Evolutionary conservation across 768 basidiomycete species (phyloP).

Genomic region (Lyophyllum semitale): DNA sequence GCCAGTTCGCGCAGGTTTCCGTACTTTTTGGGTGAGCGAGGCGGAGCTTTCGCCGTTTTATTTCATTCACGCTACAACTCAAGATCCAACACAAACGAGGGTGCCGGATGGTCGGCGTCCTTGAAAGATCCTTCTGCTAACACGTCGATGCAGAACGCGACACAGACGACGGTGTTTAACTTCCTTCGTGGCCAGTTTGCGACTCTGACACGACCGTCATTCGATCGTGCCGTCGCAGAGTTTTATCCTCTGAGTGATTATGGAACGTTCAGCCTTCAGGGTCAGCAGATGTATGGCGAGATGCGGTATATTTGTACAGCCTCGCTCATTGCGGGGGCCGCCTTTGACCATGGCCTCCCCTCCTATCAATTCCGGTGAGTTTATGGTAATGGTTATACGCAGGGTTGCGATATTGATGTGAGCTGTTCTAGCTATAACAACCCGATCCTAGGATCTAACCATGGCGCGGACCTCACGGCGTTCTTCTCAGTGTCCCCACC

Average conservation of each 20-base stretch:
- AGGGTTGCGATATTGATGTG: not conserved
- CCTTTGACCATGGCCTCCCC: constrained; percentile 15
- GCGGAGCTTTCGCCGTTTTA: not conserved
- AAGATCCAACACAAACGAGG: constrained; percentile 45
- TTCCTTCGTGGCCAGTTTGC: constrained; percentile 42
- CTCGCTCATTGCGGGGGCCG: constrained; percentile 32
- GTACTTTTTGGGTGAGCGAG: constrained; percentile 39
- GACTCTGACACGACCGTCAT: constrained; percentile 28
- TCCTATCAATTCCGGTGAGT: constrained; percentile 41
- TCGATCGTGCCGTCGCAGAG: constrained; percentile 27
- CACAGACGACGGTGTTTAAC: constrained; percentile 39
- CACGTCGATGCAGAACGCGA: constrained; percentile 38
- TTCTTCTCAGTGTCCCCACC: constrained; percentile 32
- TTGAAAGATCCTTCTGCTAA: constrained; percentile 37
- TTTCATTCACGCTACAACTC: not conserved
- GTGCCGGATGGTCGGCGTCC: constrained; percentile 38
- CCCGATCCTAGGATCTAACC: constrained; percentile 37
- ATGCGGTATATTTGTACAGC: constrained; percentile 45
- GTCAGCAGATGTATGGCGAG: constrained; percentile 48
- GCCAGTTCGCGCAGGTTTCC: constrained; percentile 38
- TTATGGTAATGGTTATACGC: not conserved
- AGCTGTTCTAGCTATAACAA: constrained; percentile 38
- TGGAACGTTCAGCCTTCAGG: constrained; percentile 37
- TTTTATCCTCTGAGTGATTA: constrained; percentile 37
- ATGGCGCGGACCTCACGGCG: constrained; percentile 36